A percentile compares a stretch with the other conserved stretches of the same genome.
Evolutionary conservation across 148 eudicot genomes (phyloP).

Genomic region (Vaccinium vitisidaea): DNA sequence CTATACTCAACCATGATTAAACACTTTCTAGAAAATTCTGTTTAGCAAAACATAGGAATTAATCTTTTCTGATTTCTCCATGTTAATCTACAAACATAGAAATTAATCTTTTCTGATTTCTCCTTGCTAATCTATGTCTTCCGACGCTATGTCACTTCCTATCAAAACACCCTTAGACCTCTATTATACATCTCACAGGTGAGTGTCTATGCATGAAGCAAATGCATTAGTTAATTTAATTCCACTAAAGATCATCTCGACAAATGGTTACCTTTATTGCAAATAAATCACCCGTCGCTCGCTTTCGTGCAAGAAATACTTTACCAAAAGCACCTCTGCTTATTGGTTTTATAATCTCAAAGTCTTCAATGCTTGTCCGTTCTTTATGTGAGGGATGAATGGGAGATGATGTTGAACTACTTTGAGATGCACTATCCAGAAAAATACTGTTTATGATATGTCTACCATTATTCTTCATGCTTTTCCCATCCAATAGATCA

Average conservation of each 20-base stretch:
- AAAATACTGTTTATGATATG: conserved; percentile 27
- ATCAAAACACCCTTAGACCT: not conserved
- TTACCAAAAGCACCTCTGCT: conserved; percentile 74
- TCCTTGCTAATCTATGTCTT: conserved; percentile 1
- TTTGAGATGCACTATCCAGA: conserved; percentile 51
- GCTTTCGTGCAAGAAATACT: conserved; percentile 68
- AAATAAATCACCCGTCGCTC: conserved; percentile 72
- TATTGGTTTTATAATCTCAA: conserved; percentile 73
- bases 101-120: not conserved
- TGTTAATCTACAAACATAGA: not conserved
- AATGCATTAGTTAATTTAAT: not conserved
- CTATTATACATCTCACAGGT: conserved; percentile 6
- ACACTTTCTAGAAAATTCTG: not conserved
- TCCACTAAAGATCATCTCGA: not conserved
- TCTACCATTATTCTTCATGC: conserved; percentile 23
- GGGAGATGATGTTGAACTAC: conserved; percentile 55
- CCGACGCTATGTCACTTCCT: not conserved
- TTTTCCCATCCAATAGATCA: conserved; percentile 35
- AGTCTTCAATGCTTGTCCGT: conserved; percentile 68
- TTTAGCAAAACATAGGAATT: not conserved
- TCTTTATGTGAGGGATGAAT: conserved; percentile 49
- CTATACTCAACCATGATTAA: not conserved
- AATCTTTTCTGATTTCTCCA: not conserved
- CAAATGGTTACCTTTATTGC: conserved; percentile 56
- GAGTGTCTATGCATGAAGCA: conserved; percentile 8